phyloP scores from a whole-genome alignment of 1,139 yeast genomes.

The Yamadazyma membranifaciens region DNA sequence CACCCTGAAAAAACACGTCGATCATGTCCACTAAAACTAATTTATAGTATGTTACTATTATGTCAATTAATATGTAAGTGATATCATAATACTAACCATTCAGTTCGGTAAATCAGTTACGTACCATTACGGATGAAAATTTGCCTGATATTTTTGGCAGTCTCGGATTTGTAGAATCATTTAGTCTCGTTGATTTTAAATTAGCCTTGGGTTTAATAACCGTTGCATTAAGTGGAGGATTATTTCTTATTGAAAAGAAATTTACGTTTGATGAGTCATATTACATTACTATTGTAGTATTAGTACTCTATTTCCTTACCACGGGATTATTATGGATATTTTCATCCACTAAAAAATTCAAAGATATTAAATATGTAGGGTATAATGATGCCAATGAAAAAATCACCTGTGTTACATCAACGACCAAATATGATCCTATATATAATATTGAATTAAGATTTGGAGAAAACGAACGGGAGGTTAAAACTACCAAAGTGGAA shows the following conservation, averaged over 20 bases:
- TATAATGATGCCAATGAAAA: conserved; percentile 31
- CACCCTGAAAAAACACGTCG: conserved; percentile 3
- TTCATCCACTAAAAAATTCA: conserved; percentile 35
- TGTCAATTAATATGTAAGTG: neutral
- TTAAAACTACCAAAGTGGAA: conserved; percentile 23
- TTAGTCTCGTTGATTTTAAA: conserved; percentile 56
- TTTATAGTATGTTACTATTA: conserved; percentile 14
- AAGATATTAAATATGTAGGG: conserved; percentile 63
- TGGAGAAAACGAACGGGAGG: conserved; percentile 23
- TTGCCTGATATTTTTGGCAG: conserved; percentile 45
- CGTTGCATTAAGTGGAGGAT: conserved; percentile 62
- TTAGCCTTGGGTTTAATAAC: conserved; percentile 68
- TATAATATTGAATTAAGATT: conserved; percentile 34
- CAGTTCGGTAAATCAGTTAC: conserved; percentile 48
- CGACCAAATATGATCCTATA: conserved; percentile 44
- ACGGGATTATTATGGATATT: conserved; percentile 50
- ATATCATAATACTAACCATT: conserved; percentile 8
- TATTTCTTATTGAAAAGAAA: conserved; percentile 68
- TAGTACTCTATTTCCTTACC: conserved; percentile 55
- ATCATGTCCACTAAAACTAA: conserved; percentile 11
- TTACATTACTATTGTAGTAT: conserved; percentile 29
- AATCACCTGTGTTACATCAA: conserved; percentile 35
- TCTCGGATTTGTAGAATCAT: conserved; percentile 64
- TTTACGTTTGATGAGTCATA: conserved; percentile 41
- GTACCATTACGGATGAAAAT: conserved; percentile 50